Evolutionary conservation across 768 basidiomycete species (phyloP), one percentile per base, ranked within the genome.

Genomic region (Lactarius trivialis): DNA sequence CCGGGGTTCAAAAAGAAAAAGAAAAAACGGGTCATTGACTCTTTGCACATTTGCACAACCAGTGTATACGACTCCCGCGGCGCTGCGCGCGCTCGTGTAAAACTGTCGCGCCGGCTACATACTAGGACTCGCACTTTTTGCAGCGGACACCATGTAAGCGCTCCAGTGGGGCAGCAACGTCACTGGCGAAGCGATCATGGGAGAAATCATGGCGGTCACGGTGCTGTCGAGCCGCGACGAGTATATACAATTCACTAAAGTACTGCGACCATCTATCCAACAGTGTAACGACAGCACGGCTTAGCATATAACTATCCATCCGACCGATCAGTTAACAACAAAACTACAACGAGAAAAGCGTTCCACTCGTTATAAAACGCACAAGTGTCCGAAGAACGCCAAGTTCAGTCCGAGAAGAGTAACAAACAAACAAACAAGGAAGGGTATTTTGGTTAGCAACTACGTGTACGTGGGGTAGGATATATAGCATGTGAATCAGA

Each of bases 401-500:
- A 14, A 24, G 21, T 21, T 24, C 11, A 24, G 21, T 21, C 21
- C 11, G 45, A 48, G 45, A 48, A 48, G 24, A n/a, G 32, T 19
- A 45, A 9, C 11, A 17, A n/a, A 21, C 0, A 45, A n/a, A 15
- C 19, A 32, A n/a, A 52, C n/a, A 19, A 9, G 19, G 6, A 52
- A 28, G 17, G 50, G 50, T 51, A 51, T 51, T 51, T 4, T n/a
- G 21, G n/a, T 52, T 28, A 32, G 30, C 2, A 15, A 33, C 30
- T 9, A 15, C 19, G 28, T 51, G 11, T 11, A 12, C 30, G 12
- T 24, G 24, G 12, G 45, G n/a, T n/a, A n/a, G n/a, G n/a, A n/a
- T n/a, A n/a, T n/a, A 24, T 14, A 24, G n/a, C 7, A 24, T 21
- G 36, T 32, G 28, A 41, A 17, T 58, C 57, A 82, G 41, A 89